Evolutionary conservation across 768 basidiomycete species (phyloP).

Genomic region (Phlegmacium glaucopus): DNA sequence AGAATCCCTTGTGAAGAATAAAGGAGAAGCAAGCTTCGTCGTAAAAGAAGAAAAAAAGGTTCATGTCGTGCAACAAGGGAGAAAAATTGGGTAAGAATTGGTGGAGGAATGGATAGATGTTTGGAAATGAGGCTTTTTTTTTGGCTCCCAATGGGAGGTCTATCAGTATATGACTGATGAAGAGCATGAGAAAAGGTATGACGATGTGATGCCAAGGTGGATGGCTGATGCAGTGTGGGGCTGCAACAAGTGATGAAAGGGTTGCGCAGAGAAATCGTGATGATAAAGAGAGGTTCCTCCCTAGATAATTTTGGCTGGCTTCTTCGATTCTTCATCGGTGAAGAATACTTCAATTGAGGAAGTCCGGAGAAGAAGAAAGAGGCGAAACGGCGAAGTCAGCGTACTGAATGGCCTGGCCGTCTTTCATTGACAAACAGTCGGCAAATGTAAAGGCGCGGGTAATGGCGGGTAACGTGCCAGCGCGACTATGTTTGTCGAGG

Average conservation of each 20-base stretch:
- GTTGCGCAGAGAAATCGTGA: conserved; percentile 14
- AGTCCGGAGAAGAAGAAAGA: conserved; percentile 43
- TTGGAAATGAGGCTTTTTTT: conserved; percentile 8
- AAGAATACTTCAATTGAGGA: conserved; percentile 43
- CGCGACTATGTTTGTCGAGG: conserved; percentile 25
- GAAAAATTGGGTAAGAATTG: conserved; percentile 22
- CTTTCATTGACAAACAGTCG: conserved; percentile 32
- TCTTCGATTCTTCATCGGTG: conserved; percentile 9
- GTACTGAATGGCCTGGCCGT: conserved; percentile 29
- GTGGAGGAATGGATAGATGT: conserved; percentile 20
- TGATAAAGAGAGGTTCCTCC: conserved; percentile 1
- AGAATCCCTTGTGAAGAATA: conserved; percentile 7
- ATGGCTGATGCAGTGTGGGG: conserved; percentile 10
- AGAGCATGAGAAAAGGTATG: conserved; percentile 7
- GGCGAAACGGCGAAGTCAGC: conserved; percentile 38
- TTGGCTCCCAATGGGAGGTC: conserved; percentile 10
- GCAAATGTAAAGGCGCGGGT: conserved; percentile 43
- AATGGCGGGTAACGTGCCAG: conserved; percentile 30
- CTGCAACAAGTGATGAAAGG: conserved; percentile 9
- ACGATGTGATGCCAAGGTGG: conserved; percentile 9
- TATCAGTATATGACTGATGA: conserved; percentile 8
- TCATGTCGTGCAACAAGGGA: conserved; percentile 35
- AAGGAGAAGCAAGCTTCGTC: conserved; percentile 12
- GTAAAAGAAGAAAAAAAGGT: conserved; percentile 14
- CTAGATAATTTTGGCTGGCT: conserved; percentile 10